Evolutionary conservation across 129 eudicot species (phyloP), one percentile per base, ranked within the genome.

Genomic region (Artemisia argyi): DNA sequence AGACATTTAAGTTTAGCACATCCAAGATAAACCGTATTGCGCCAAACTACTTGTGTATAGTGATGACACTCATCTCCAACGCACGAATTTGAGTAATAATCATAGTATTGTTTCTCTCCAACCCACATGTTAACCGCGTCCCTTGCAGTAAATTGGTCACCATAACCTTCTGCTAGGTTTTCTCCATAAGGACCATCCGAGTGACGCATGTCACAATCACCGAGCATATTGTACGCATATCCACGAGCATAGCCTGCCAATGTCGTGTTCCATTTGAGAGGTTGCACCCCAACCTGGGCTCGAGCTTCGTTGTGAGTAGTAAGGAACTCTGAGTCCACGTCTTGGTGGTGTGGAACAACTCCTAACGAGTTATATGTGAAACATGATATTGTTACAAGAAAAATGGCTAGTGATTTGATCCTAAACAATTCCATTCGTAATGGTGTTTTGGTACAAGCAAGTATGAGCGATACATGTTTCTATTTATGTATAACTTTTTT

Each of bases 11-110:
- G 88, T 56, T 61, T 81, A 49, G 84, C 96, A 24, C 96, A 89
- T 5, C 91, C 96, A 6, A 89, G 63, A 19, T 78, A 42, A 1
- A 67, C 30, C 11, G 96, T 78, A 19, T 77, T 63, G 11, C 66
- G 50, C 96, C 91, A 89, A 30, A 86, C 89, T 7, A 89, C 91
- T 71, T 89, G 89, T 9, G 96, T 86, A 39, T 85, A 89, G 51
- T 89, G 96, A 63, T 76, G 73, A 57, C 96, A 89, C 3, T 54
- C 77, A 20, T 44, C 56, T 0, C 81, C 82, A 0, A 70, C 52
- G 62, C 81, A 77, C 11, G 72, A 69, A 52, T 62, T 62, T 11
- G 76, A 61, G 30, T 44, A 58, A 53, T 87, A 73, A 22, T 85
- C 54, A 17, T 79, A 90, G 46, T 61, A 52, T 7, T 11, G 68